A percentile compares a stretch with the other conserved stretches of the same genome.
phyloP scores from a whole-genome alignment of 306 rosid genomes.

The Inga leiocalycina region DNA sequence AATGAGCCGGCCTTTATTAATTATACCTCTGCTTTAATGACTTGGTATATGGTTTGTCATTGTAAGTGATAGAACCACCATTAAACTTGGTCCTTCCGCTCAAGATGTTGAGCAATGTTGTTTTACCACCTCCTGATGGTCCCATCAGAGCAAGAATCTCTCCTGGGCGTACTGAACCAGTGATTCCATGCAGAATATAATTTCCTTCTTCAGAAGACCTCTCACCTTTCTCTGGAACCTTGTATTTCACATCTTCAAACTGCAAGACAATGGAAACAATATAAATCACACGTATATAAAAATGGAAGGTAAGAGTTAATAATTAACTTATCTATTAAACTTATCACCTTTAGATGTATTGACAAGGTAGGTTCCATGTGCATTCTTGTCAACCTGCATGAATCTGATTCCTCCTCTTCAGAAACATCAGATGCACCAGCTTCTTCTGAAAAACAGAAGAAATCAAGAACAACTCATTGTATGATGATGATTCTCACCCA shows the following conservation, averaged over 20 bases:
- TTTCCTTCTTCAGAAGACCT: background rate
- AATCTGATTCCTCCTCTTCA: background rate
- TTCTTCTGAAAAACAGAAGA: background rate
- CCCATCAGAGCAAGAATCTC: constrained; percentile 22
- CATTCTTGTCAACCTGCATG: background rate
- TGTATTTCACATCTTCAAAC: constrained; percentile 21
- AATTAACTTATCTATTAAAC: background rate
- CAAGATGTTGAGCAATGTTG: constrained; percentile 17
- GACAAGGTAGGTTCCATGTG: constrained; percentile 7
- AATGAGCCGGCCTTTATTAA: background rate
- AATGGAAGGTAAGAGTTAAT: background rate
- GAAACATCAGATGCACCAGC: background rate
- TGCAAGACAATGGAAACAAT: background rate
- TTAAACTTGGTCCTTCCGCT: constrained; percentile 10
- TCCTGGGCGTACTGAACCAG: constrained; percentile 16
- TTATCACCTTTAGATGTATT: constrained; percentile 7
- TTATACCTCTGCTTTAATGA: constrained; percentile 20
- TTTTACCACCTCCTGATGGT: constrained; percentile 26
- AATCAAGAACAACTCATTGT: background rate
- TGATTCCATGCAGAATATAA: constrained; percentile 14
- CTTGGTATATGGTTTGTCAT: constrained; percentile 9
- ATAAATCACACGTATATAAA: background rate
- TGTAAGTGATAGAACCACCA: constrained; percentile 12
- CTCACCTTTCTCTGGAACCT: background rate
- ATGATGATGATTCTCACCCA: background rate